Conservation (phyloP, 371 early-diverging fungal species). For the Thermomucor indicae-seudaticae region DNA sequence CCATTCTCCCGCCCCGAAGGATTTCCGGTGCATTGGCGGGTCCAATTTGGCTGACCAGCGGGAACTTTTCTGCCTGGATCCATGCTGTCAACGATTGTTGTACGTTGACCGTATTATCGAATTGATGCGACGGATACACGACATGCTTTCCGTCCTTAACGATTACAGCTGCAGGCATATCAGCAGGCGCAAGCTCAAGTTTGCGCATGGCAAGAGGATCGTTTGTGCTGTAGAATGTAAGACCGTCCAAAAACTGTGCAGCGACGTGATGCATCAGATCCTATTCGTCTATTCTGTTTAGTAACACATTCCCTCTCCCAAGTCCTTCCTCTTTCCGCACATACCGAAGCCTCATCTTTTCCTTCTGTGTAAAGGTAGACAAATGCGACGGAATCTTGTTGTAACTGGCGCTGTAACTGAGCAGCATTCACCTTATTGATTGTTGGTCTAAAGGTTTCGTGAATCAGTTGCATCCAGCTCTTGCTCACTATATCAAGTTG, state of each 20-base stretch:
- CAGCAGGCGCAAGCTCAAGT: conserved; percentile 14
- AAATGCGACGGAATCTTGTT: conserved; percentile 25
- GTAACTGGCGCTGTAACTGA: conserved; percentile 14
- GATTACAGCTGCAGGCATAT: conserved; percentile 29
- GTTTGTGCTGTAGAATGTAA: conserved; percentile 28
- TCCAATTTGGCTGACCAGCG: conserved; percentile 26
- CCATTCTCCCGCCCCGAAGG: conserved; percentile 21
- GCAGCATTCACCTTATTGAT: conserved; percentile 19
- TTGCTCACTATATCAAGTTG: neutral
- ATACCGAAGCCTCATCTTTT: conserved; percentile 11
- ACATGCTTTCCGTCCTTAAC: conserved; percentile 27
- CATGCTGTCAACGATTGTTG: conserved; percentile 20
- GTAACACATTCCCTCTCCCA: too few species aligned
- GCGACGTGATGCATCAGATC: conserved; percentile 21
- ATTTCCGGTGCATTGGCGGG: conserved; percentile 30
- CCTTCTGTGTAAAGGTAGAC: conserved; percentile 27
- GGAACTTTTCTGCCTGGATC: conserved; percentile 37
- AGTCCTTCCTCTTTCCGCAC: conserved; percentile 5
- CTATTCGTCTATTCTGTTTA: too few species aligned
- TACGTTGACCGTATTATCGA: conserved; percentile 17
- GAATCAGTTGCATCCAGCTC: neutral
- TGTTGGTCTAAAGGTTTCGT: conserved; percentile 10
- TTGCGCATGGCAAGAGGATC: conserved; percentile 22
- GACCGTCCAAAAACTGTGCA: conserved; percentile 11
- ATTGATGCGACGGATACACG: conserved; percentile 21